Evolutionary conservation across 345 rosid species (phyloP), one percentile per base, ranked within the genome.

Genomic region (Theobroma cacao): DNA sequence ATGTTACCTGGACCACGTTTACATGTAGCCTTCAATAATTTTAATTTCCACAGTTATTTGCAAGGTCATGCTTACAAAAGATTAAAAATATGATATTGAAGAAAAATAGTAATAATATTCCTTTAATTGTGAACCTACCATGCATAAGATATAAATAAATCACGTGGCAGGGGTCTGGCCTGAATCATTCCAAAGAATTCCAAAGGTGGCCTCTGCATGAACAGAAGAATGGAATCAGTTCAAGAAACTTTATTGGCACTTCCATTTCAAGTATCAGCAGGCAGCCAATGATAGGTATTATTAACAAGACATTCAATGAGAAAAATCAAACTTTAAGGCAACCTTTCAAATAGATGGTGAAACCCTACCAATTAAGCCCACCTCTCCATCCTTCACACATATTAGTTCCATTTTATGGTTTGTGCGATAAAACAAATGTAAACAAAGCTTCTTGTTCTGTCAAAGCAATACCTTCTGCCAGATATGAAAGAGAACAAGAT

Each of bases 101-200:
- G 56, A 43, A 59, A 31, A 52, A 43, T 43, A 71, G 28, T 50
- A 31, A 71, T 30, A 70, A 20, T 31, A 71, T 31, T 71, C 60
- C 74, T 71, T 45, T 30, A 71, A 20, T 26, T 13, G 60, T 55
- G 43, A 43, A 74, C 83, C 28, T 80, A 93, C 99, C 98, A 84
- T 72, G 97, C 88, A 84, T 91, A 95, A 48, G 88, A 80, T 75
- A 83, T 84, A 82, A 95, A 95, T 77, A 95, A 83, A 88, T 95
- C 94, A 70, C 97, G 94, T 69, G 99, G 98, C 52, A 92, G 81
- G 33, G 91, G 84, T 84, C 88, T 92, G 67, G 94, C 93, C 75
- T 95, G 99, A 84, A 95, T 92, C 87, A 85, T 92, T 75, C 96
- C 90, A 77, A 95, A 93, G 85, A 91, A 92, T 80, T 95, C 99